Conservation (phyloP, 345 rosid genomes). For the Aurinia saxatilis region DNA sequence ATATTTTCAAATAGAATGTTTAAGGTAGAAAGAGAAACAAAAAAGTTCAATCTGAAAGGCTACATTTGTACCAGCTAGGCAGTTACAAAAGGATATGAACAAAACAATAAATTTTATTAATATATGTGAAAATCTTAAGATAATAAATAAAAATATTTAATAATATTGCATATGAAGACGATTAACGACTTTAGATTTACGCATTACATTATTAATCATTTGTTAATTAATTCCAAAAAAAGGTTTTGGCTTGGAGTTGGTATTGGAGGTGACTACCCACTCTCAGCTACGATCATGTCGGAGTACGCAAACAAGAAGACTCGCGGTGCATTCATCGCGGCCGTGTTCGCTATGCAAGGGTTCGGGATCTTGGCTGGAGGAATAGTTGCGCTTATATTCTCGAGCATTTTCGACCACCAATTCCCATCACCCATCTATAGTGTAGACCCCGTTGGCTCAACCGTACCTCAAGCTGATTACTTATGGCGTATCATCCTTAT, state of each 20-base stretch:
- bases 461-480: slow-evolving; percentile 41
- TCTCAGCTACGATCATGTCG: slow-evolving; percentile 58
- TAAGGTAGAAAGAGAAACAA: too few relatives aligned
- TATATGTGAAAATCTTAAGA: too few relatives aligned
- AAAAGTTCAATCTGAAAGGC: too few relatives aligned
- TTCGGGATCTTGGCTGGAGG: slow-evolving; percentile 53
- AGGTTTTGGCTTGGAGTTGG: slow-evolving; percentile 67
- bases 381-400: slow-evolving; percentile 33
- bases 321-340: slow-evolving; percentile 48
- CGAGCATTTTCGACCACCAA: slow-evolving; percentile 30
- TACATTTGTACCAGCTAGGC: too few relatives aligned
- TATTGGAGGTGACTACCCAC: slow-evolving; percentile 58
- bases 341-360: slow-evolving; percentile 58
- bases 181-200: not conserved
- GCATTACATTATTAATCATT: too few relatives aligned
- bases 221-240: not conserved
- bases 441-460: slow-evolving; percentile 18
- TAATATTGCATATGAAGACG: not conserved
- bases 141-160: too few relatives aligned
- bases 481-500: slow-evolving; percentile 47
- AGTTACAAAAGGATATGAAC: too few relatives aligned
- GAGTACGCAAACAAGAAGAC: slow-evolving; percentile 59
- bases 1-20: too few relatives aligned
- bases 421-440: slow-evolving; percentile 31
- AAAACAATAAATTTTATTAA: too few relatives aligned